Base-by-base conservation (phyloP, 768 basidiomycete species). In the Mycena galericulata region DNA sequence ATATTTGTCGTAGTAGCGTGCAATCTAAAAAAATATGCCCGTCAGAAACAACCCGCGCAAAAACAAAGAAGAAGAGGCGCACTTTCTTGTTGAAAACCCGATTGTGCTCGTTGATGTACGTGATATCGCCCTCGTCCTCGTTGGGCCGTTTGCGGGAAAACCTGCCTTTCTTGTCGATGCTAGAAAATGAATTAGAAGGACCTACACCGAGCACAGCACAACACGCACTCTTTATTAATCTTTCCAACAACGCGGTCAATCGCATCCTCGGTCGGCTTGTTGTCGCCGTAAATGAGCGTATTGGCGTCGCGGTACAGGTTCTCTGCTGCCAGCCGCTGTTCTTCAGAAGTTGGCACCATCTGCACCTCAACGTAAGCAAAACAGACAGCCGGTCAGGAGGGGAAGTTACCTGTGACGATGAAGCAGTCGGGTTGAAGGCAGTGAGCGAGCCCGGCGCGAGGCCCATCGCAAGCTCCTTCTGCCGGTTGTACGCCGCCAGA, bases 51-150 rank as follows among this genome's bases (percentile, higher is more conserved):
- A n/a, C n/a, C n/a, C n/a, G 59, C 22, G 27, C 26, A 47, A 34
- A 11, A 50, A 20, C 11, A 22, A 57, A 51, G 14, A 57, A 43
- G 40, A 46, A 40, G 34, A 29, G 70, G 79, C 20, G 22, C 29
- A 91, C 94, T 92, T 97, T 98, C 83, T 96, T 96, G 88, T 98
- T 98, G 87, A 98, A 99, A 51, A 98, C 96, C 70, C 95, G 89
- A 80, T 98, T 97, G 80, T 93, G 92, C 80, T 99, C 95, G 85
- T 99, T 99, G 88, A 99, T 99, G 78, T 99, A 99, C 7, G 96
- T 99, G 79, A 99, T 94, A 73, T 98, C 97, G 60, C 94, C 96
- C 68, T 97, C 92, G 57, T 94, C 94, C 74, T 98, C 96, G 83
- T 97, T 96, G 78, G 84, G 88, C 72, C 86, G 86, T 81, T 97